Conservation (phyloP, 1,139 yeast species). For the Yamadazyma siamensis region DNA sequence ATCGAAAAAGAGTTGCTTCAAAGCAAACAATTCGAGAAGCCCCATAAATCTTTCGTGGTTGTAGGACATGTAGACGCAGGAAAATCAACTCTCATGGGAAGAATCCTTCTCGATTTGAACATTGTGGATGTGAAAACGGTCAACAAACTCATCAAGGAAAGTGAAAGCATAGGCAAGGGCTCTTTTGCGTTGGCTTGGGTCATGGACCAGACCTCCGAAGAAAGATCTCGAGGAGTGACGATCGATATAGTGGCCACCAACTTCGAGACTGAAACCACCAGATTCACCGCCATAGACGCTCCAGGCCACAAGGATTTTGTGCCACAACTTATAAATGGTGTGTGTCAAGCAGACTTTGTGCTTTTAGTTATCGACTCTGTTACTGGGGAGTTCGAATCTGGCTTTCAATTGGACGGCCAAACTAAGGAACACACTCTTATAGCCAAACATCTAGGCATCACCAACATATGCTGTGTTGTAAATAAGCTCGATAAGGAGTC, state of each 20-base stretch:
- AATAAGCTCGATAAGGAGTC: constrained; percentile 81
- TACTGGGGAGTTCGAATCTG: constrained; percentile 84
- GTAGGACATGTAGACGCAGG: constrained; percentile 99
- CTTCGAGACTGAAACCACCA: constrained; percentile 63
- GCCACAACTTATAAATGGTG: constrained; percentile 54
- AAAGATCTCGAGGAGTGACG: constrained; percentile 87
- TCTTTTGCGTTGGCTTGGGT: constrained; percentile 98
- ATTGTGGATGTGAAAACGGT: constrained; percentile 76
- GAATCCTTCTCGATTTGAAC: constrained; percentile 77
- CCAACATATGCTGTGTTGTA: constrained; percentile 68
- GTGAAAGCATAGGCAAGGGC: constrained; percentile 80
- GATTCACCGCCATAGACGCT: constrained; percentile 90
- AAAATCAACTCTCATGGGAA: constrained; percentile 91
- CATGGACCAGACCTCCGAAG: constrained; percentile 93
- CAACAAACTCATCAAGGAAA: constrained; percentile 74
- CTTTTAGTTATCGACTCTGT: constrained; percentile 75
- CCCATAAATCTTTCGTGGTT: constrained; percentile 75
- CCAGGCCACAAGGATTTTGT: constrained; percentile 62
- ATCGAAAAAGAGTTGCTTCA: constrained; percentile 34
- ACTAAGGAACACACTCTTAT: constrained; percentile 90
- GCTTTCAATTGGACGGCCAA: constrained; percentile 85
- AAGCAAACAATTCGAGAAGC: constrained; percentile 43
- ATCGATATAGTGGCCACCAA: constrained; percentile 86
- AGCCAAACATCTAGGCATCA: constrained; percentile 82
- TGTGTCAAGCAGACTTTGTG: constrained; percentile 63